Conservation (phyloP, 352 stramenopile genomes). For the Hyaloperonospora brassicae region DNA sequence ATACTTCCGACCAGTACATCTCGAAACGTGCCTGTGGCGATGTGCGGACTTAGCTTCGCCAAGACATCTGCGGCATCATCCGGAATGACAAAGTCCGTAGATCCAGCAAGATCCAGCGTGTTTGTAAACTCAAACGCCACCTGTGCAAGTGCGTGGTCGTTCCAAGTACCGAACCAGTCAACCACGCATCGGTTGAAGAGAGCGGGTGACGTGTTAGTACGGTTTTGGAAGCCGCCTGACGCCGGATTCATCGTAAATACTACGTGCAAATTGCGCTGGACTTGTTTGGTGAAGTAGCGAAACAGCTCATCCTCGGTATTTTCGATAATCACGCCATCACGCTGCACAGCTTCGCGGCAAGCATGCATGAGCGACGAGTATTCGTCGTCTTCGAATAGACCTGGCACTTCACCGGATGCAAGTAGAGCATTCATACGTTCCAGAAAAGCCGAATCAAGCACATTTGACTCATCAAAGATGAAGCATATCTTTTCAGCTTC, state of each 20-base stretch:
- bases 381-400: constrained; percentile 99
- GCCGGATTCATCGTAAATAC: constrained; percentile 99
- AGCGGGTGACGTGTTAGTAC: constrained; percentile 98
- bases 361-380: constrained; percentile 91
- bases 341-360: constrained; percentile 91
- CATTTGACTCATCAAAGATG: constrained; percentile 99
- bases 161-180: constrained; percentile 99
- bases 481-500: constrained; percentile 99
- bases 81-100: constrained; percentile 57
- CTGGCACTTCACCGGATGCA: constrained; percentile 98
- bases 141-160: constrained; percentile 95
- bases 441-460: constrained; percentile 96
- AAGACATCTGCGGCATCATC: constrained; percentile 43
- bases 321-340: constrained; percentile 82
- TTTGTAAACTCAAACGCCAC: constrained; percentile 97
- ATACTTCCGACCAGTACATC: constrained; percentile 78
- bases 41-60: constrained; percentile 54
- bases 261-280: constrained; percentile 99
- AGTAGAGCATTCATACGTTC: constrained; percentile 99
- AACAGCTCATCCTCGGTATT: constrained; percentile 94
- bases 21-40: constrained; percentile 60
- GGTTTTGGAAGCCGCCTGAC: constrained; percentile 92
- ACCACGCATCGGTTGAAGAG: constrained; percentile 99
- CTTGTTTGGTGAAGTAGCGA: constrained; percentile 94
- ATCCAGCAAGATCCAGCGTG: constrained; percentile 90